Base-by-base conservation (phyloP, 2,329 filamentous ascomycete genomes). In the Alternaria arborescens region DNA sequence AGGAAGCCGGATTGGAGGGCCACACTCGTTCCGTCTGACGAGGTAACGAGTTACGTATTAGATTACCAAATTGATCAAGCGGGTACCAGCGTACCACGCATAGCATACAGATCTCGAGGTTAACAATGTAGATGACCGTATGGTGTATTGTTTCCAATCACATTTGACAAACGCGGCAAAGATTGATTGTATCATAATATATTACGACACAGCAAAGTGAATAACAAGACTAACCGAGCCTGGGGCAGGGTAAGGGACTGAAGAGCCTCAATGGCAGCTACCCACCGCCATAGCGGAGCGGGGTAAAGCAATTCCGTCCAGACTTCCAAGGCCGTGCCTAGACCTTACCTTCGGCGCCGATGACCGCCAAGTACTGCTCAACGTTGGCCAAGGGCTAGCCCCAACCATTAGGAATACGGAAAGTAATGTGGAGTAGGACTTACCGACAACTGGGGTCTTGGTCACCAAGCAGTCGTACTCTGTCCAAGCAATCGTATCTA, bases 301-400 rank as follows among this genome's bases (percentile, higher is more conserved):
- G 62, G 62, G 59, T 59, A 57, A 51, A 30, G 40, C 40, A 42
- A 42, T 14, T 24, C 34, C 26, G 43, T 46, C 20, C 18, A n/a
- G 28, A 28, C n/a, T 50, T 43, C 58, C 46, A 64, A 61, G 61
- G 46, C 52, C 52, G 38, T 40, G 60, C 61, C 61, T 44, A 63
- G 61, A 46, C 46, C 20, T 50, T 18, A 43, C 42, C 58, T 46
- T 51, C 20, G 34, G 41, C 53, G 53, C 50, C 50, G 57, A 55
- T 22, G 50, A 12, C 56, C 52, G 65, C 66, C 66, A 70, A 70
- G 60, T 54, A 34, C 44, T 40, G 60, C 60, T 62, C 34, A 64
- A 60, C 65, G 60, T 60, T 52, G 52, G 67, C 65, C 65, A 68
- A 68, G 65, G 36, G 53, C 47, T 48, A 51, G 32, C n/a, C 48